Evolutionary conservation across 2,329 filamentous ascomycete species (phyloP).

Genomic region (Penicillium polonicum): DNA sequence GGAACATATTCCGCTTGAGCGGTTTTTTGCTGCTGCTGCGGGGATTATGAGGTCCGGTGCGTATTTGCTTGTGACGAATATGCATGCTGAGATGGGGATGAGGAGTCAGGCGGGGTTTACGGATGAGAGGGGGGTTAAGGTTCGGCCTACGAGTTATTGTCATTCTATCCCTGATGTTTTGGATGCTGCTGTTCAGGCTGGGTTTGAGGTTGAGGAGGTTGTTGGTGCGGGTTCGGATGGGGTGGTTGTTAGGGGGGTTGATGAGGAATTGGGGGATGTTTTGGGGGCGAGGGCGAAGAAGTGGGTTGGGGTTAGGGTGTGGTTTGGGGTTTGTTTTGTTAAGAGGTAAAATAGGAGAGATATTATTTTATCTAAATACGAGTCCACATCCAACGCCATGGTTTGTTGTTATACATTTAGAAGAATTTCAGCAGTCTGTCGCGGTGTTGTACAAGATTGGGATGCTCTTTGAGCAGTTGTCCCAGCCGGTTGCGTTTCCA

Average conservation of each 20-base stretch:
- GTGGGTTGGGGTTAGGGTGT: slow-evolving; percentile 59
- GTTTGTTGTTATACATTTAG: slow-evolving; percentile 24
- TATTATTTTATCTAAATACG: slow-evolving; percentile 6
- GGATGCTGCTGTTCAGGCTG: slow-evolving; percentile 48
- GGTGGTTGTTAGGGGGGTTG: slow-evolving; percentile 47
- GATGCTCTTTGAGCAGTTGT: slow-evolving; percentile 56
- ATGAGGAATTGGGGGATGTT: slow-evolving; percentile 56
- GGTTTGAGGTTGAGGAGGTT: slow-evolving; percentile 46
- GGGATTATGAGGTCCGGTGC: slow-evolving; percentile 49
- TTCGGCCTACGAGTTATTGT: slow-evolving; percentile 59
- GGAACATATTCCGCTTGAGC: slow-evolving; percentile 60
- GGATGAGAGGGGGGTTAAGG: slow-evolving; percentile 56
- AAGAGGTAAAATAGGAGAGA: slow-evolving; percentile 6
- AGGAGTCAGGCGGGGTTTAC: slow-evolving; percentile 63
- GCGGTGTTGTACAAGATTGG: slow-evolving; percentile 65
- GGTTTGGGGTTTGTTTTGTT: slow-evolving; percentile 54
- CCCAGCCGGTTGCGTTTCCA: slow-evolving; percentile 65
- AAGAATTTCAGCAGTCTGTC: slow-evolving; percentile 59
- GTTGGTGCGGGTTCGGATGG: slow-evolving; percentile 17
- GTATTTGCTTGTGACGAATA: slow-evolving; percentile 62
- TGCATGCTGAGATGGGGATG: slow-evolving; percentile 64
- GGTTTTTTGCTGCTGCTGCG: slow-evolving; percentile 55
- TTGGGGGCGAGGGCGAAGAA: slow-evolving; percentile 63
- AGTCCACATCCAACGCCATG: not conserved
- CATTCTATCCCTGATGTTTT: slow-evolving; percentile 55